A percentile compares a stretch with the other conserved stretches of the same genome.
These are phyloP conservation scores for Kodamaea sp. DNA, from an alignment of 1,139 yeast genomes.

Conservation along the genomic window DNA sequence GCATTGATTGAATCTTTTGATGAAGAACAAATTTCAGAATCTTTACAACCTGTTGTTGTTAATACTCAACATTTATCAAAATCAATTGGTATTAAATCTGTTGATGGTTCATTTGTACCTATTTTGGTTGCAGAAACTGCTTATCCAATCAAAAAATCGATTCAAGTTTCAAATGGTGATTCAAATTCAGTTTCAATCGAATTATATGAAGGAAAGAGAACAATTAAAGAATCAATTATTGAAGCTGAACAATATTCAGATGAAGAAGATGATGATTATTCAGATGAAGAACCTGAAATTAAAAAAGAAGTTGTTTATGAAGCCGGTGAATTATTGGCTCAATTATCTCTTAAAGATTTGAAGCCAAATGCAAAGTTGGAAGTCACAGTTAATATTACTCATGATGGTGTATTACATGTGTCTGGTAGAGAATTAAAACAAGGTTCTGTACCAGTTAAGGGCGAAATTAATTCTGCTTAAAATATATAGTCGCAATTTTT, in stretches of 20 bases:
- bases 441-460: constrained; percentile 54
- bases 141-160: constrained; percentile 80
- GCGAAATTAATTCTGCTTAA: constrained; percentile 33
- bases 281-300: constrained; percentile 67
- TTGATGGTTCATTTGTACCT: constrained; percentile 68
- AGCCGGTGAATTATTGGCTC: constrained; percentile 75
- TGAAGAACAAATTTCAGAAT: constrained; percentile 80
- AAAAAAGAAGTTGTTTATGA: constrained; percentile 68
- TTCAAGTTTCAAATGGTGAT: constrained; percentile 60
- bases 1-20: constrained; percentile 81
- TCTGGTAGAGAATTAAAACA: constrained; percentile 79
- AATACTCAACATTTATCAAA: constrained; percentile 84
- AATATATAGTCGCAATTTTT: too few species aligned
- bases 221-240: constrained; percentile 70
- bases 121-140: constrained; percentile 83
- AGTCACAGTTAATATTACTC: constrained; percentile 77
- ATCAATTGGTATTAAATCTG: constrained; percentile 82
- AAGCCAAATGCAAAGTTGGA: constrained; percentile 69
- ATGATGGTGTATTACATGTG: constrained; percentile 77
- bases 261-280: constrained; percentile 40
- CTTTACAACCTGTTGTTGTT: constrained; percentile 79
- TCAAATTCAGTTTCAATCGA: constrained; percentile 62
- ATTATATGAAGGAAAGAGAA: constrained; percentile 81
- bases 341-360: constrained; percentile 71
- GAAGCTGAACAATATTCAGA: constrained; percentile 55